Evolutionary conservation across 345 rosid genomes (phyloP), one percentile per base, ranked within the genome.

Genomic region (Lumnitzera littorea): DNA sequence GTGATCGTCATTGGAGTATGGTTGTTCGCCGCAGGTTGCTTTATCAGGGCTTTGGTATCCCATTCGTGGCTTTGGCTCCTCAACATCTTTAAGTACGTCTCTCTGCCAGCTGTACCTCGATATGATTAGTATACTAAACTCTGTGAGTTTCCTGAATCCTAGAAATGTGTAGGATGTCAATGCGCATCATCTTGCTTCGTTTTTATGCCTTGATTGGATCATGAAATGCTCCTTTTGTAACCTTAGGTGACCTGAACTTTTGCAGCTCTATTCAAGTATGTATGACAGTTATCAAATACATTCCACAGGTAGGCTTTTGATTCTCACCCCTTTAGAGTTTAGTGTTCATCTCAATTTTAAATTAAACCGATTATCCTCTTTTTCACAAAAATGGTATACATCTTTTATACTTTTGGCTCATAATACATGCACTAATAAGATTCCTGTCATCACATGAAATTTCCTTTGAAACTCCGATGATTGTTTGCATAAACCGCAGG

Each of bases 51-150:
- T 49, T 72, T 91, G 74, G 91, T 84, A 50, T 46, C 64, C 15
- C 84, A 82, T 13, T 80, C 92, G 46, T 91, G 95, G 95, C 87
- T 89, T 12, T 91, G 96, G 96, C 87, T 91, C 58, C 80, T 87
- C 66, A 51, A 83, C 8, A 47, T 87, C 57, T 84, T 91, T 64
- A 89, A 87, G 98, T 89, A 76, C 77, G 98, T 76, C 70, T 27
- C 58, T 47, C 15, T 48, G 46, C 36, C n/a, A 43, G 9, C 14
- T 55, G 20, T 47, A 13, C 47, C 17, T 63, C 46, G n/a, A 15
- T 53, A 48, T 41, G 48, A 20, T 15, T 25, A 48, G 6, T 20
- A 48, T 24, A 48, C 29, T 48, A 48, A 16, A 36, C 7, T 36
- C 7, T 36, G 43, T 36, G 9, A 36, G 43, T 36, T 36, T 7